These are phyloP conservation scores for Gossypium turneri DNA, from an alignment of 345 rosid species.

Conservation along the genomic window DNA sequence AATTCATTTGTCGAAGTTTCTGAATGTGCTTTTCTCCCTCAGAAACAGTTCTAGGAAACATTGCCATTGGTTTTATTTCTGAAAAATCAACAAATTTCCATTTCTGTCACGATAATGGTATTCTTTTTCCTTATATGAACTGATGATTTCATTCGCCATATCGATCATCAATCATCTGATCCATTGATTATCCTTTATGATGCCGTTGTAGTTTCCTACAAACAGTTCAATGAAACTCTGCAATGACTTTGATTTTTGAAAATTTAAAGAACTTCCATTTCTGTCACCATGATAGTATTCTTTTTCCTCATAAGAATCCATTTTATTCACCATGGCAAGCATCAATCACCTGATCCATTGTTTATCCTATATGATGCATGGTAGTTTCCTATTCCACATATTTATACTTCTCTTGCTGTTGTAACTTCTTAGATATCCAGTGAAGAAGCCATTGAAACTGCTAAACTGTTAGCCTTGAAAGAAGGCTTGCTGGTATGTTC, in stretches of 20 bases:
- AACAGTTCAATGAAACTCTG: not conserved
- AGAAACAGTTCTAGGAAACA: not conserved
- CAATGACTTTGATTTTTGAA: not conserved
- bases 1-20: not conserved
- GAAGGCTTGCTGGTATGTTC: conserved; percentile 47
- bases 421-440: conserved; percentile 38
- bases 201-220: not conserved
- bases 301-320: not conserved
- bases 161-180: not conserved
- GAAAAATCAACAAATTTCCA: not conserved
- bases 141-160: not conserved
- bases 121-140: too few species aligned
- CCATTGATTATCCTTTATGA: not conserved
- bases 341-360: not conserved
- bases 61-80: not conserved
- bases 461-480: conserved; percentile 44
- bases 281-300: not conserved
- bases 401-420: not conserved
- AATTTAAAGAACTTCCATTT: not conserved
- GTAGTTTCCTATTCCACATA: not conserved
- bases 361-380: not conserved
- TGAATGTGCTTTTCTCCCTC: not conserved
- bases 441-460: conserved; percentile 47
- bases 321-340: too few species aligned
- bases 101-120: not conserved